A percentile compares a stretch with the other conserved stretches of the same genome.
These are phyloP conservation scores for Lentithecium fluviatile DNA, from an alignment of 495 filamentous ascomycete genomes.

Conservation along the genomic window DNA sequence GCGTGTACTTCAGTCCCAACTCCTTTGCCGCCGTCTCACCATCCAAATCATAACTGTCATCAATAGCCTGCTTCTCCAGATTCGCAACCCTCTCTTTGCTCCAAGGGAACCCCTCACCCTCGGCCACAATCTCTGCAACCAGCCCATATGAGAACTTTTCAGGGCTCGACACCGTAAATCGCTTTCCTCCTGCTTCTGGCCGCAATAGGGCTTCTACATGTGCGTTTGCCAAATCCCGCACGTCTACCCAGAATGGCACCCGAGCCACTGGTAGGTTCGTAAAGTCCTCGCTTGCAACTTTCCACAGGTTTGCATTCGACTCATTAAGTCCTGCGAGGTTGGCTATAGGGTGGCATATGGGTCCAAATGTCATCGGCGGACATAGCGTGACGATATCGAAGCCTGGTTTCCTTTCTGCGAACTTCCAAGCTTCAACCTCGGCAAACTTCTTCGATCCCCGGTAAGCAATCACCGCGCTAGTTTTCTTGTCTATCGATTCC, in stretches of 20 bases:
- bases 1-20: constrained; percentile 44
- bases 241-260: constrained; percentile 50
- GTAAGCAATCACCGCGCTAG: constrained; percentile 19
- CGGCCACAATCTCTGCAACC: constrained; percentile 44
- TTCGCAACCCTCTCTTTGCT: constrained; percentile 34
- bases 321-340: constrained; percentile 43
- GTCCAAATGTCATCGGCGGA: constrained; percentile 52
- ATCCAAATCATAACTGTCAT: constrained; percentile 43
- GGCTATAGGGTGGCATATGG: constrained; percentile 44
- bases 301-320: constrained; percentile 42
- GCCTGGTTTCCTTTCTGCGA: constrained; percentile 23
- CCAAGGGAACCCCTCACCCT: constrained; percentile 38
- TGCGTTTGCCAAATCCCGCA: constrained; percentile 47
- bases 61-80: constrained; percentile 38
- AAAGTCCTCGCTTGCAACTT: constrained; percentile 38
- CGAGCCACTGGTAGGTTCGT: constrained; percentile 38
- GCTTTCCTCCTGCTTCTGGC: constrained; percentile 42
- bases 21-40: constrained; percentile 46
- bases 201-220: constrained; percentile 46
- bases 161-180: constrained; percentile 41
- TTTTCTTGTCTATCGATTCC: constrained; percentile 4
- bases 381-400: constrained; percentile 40
- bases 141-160: constrained; percentile 48
- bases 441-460: constrained; percentile 24
- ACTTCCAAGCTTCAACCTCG: constrained; percentile 47